Evolutionary conservation across 108 stramenopile species (phyloP).

Genomic region (Pseudonitzschia pungens): DNA sequence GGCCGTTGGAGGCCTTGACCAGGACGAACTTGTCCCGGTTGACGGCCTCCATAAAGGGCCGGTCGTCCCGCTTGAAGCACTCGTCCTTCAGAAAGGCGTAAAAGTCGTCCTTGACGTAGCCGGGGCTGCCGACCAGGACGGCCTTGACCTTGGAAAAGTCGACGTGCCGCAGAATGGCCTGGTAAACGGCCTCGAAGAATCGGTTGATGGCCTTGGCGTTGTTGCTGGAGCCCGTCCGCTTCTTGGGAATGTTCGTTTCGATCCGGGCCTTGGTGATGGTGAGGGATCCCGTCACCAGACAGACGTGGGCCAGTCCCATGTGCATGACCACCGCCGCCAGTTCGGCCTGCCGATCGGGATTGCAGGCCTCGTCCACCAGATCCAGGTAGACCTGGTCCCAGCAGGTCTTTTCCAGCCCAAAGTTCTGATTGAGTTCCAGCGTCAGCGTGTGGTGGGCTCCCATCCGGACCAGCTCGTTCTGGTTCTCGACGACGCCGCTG

Average conservation of each 20-base stretch:
- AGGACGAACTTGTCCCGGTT: constrained; percentile 93
- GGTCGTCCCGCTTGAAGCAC: constrained; percentile 80
- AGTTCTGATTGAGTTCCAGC: constrained; percentile 84
- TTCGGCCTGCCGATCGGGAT: constrained; percentile 91
- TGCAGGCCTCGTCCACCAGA: constrained; percentile 84
- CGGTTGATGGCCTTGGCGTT: constrained; percentile 86
- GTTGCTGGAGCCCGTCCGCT: constrained; percentile 78
- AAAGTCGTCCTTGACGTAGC: constrained; percentile 95
- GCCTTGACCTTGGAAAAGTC: constrained; percentile 89
- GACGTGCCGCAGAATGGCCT: constrained; percentile 85
- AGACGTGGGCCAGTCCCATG: constrained; percentile 89
- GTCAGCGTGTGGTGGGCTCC: constrained; percentile 95
- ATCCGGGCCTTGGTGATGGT: constrained; percentile 91
- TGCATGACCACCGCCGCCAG: constrained; percentile 94
- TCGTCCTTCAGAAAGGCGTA: constrained; percentile 78
- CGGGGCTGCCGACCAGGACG: constrained; percentile 88
- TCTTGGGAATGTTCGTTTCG: constrained; percentile 92
- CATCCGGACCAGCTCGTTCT: constrained; percentile 87
- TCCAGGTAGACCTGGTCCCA: constrained; percentile 96
- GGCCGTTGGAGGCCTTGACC: constrained; percentile 90
- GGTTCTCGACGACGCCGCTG: constrained; percentile 73
- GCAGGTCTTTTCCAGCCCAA: constrained; percentile 88
- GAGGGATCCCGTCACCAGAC: constrained; percentile 88
- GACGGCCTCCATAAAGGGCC: constrained; percentile 64
- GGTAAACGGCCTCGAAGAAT: constrained; percentile 94